Evolutionary conservation across 768 basidiomycete genomes (phyloP), one percentile per base, ranked within the genome.

Genomic region (Leccinum barrowsii): DNA sequence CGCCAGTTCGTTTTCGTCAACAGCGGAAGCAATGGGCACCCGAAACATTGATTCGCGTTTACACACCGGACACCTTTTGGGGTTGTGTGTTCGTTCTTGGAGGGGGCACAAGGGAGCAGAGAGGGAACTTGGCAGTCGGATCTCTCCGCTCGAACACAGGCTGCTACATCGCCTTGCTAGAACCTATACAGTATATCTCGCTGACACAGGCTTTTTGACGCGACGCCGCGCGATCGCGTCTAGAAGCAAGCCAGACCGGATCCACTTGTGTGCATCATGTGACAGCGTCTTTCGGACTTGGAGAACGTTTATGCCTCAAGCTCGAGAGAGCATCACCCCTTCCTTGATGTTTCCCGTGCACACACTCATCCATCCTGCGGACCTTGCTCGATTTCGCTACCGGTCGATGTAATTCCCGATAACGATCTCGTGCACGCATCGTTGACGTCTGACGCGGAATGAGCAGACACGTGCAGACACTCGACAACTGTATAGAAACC

Each of bases 251-350:
- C 46, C 40, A 42, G 37, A 24, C 49, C 26, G 21, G 54, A 54
- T 48, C 50, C 21, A 50, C 21, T n/a, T 28, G 52, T 47, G 19
- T 54, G 37, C 37, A 40, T 54, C 54, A 50, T 52, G 55, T 67
- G 57, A 65, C 55, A 63, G 50, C 57, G 30, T 70, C 63, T 59
- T 64, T 64, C 54, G 37, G 57, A 61, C 65, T 65, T 62, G 65
- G 59, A 60, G 54, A 65, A 59, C 61, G 62, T 67, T 67, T 65
- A 58, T 53, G 59, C 68, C 68, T 70, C 68, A 59, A 63, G 62
- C 63, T 50, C 51, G 35, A 47, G 42, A 50, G 40, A 42, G 32
- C 47, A 58, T 50, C 62, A 51, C 24, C 47, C 53, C 59, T 61
- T 51, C 56, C 37, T 42, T 64, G 57, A 55, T 53, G 60, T 59